Base-by-base conservation (phyloP, 2,329 filamentous ascomycete genomes). In the Ophiocordyceps camponoti-rufipedis region DNA sequence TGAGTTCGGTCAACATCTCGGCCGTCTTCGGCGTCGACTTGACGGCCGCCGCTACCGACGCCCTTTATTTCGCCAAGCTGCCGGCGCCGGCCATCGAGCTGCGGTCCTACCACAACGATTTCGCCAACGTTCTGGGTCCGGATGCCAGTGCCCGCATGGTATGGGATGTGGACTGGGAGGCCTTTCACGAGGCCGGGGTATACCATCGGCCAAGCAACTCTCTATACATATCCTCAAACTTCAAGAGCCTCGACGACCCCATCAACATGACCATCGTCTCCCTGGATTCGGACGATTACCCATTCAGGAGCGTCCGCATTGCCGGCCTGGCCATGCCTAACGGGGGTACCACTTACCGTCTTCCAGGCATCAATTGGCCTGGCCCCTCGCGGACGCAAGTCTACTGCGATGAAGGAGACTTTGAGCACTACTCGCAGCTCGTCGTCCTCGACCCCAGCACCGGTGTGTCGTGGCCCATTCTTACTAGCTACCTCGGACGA, bases 401-500 rank as follows among this genome's bases (percentile, higher is more conserved):
- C 9, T 48, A 47, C 41, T 49, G 47, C 41, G 46, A 49, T 41
- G 46, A 52, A 51, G 13, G 59, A 61, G 14, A 71, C 70, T 0
- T 72, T 72, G 53, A 74, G 72, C 51, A 68, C 67, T 0, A 69
- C 68, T 5, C 54, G 67, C 70, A 48, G 54, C 56, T 49, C 7
- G 12, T 48, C n/a, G 46, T 43, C 43, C 43, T 49, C 28, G 42
- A 47, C 18, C 29, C 14, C 0, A 46, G 18, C 5, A 43, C 49
- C 47, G 6, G 49, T 1, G 12, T 3, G 1, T 9, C 8, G 16
- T 3, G 5, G 65, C 66, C 68, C 0, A 58, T 81, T 12, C 47
- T 80, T 14, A 75, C 75, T 51, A 75, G 73, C 55, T 81, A 65
- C 54, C 74, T 74, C 44, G 74, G 75, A 16, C 67, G 74, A 3